A percentile compares a stretch with the other conserved stretches of the same genome.
Conservation (phyloP, 2,329 filamentous ascomycete genomes). For the Aaosphaeria arxii region DNA sequence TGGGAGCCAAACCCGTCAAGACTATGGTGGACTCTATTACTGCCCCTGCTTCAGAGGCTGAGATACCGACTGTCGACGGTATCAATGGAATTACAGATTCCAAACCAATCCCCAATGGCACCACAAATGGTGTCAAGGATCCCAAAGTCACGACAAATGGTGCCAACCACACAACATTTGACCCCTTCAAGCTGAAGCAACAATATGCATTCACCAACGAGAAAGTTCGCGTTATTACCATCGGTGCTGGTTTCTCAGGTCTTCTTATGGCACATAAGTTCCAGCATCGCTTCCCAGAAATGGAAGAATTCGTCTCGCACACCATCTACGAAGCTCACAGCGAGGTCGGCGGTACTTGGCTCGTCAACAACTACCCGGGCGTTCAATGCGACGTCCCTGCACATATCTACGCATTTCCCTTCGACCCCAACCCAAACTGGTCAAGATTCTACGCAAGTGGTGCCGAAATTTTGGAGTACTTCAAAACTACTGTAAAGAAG, state of each 20-base stretch:
- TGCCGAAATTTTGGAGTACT: slow-evolving; percentile 37
- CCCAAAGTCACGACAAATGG: background rate
- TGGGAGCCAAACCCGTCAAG: background rate
- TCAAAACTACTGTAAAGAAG: slow-evolving; percentile 31
- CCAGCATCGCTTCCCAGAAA: slow-evolving; percentile 11
- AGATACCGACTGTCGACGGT: slow-evolving; percentile 10
- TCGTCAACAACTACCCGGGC: slow-evolving; percentile 41
- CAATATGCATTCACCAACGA: slow-evolving; percentile 15
- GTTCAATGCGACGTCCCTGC: slow-evolving; percentile 36
- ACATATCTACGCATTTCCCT: slow-evolving; percentile 26
- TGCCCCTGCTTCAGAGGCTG: slow-evolving; percentile 6
- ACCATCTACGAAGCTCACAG: slow-evolving; percentile 38
- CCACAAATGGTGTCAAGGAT: background rate
- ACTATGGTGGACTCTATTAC: background rate
- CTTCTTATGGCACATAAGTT: slow-evolving; percentile 6
- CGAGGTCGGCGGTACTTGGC: slow-evolving; percentile 35
- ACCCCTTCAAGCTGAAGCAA: slow-evolving; percentile 16
- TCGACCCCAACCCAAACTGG: slow-evolving; percentile 39
- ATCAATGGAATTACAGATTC: slow-evolving; percentile 1
- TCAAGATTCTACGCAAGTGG: slow-evolving; percentile 33
- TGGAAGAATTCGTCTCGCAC: slow-evolving; percentile 33
- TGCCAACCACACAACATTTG: slow-evolving; percentile 2
- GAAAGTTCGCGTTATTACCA: slow-evolving; percentile 14
- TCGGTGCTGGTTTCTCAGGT: slow-evolving; percentile 5
- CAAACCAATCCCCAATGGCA: slow-evolving; percentile 6